Conservation (phyloP, 805 yeast genomes). For the Wickerhamomyces hampshirensis region DNA sequence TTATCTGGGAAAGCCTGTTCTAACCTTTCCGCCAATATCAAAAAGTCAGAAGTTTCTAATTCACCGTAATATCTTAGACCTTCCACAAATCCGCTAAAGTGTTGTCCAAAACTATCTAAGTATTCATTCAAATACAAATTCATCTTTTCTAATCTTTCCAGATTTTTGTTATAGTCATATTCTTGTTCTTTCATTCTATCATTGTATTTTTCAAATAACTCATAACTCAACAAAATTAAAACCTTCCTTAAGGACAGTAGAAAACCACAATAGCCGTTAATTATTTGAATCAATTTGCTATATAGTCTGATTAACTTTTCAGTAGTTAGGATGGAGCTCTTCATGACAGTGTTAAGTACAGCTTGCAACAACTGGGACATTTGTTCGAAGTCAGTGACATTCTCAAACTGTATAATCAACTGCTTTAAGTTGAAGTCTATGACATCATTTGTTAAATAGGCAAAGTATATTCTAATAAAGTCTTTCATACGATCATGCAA, state of each 20-base stretch:
- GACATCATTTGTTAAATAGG: slow-evolving; percentile 54
- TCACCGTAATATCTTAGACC: slow-evolving; percentile 45
- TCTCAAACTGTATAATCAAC: slow-evolving; percentile 28
- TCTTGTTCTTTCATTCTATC: slow-evolving; percentile 34
- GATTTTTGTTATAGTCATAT: slow-evolving; percentile 36
- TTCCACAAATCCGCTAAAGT: slow-evolving; percentile 41
- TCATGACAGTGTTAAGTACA: slow-evolving; percentile 57
- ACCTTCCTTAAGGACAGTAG: slow-evolving; percentile 50
- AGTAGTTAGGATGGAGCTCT: slow-evolving; percentile 64
- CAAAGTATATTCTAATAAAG: slow-evolving; percentile 49
- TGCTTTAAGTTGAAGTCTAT: slow-evolving; percentile 49
- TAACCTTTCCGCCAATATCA: slow-evolving; percentile 39
- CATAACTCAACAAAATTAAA: slow-evolving; percentile 43
- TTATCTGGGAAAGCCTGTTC: slow-evolving; percentile 26
- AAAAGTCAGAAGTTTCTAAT: slow-evolving; percentile 41
- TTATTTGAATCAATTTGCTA: slow-evolving; percentile 40
- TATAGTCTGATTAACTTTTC: slow-evolving; percentile 44
- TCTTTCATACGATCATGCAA: slow-evolving; percentile 48
- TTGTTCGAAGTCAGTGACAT: slow-evolving; percentile 35
- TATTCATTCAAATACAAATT: slow-evolving; percentile 37
- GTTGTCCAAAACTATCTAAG: slow-evolving; percentile 39
- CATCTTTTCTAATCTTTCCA: slow-evolving; percentile 36
- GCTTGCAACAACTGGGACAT: slow-evolving; percentile 44
- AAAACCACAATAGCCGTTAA: slow-evolving; percentile 44
- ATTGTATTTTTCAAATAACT: slow-evolving; percentile 35